Percentiles rank a stretch among this genome's conserved stretches.
Conservation (phyloP, 2,329 filamentous ascomycete species). For the Diatrype stigma region DNA sequence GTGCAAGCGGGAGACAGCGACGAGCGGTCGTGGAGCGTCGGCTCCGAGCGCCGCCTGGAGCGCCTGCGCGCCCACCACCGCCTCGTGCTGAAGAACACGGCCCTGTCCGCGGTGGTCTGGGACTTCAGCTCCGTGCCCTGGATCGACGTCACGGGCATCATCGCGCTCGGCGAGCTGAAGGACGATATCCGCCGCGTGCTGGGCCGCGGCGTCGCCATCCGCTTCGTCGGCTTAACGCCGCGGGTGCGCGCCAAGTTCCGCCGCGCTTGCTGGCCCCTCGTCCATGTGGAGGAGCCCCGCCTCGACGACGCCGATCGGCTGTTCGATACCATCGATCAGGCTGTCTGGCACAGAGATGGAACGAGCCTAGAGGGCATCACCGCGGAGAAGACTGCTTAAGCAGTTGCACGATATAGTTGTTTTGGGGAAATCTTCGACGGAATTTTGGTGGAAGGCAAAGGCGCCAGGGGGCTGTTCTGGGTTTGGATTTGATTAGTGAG, state of each 20-base stretch:
- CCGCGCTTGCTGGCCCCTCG: slow-evolving; percentile 22
- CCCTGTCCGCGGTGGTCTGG: slow-evolving; percentile 24
- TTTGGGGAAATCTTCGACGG: no score
- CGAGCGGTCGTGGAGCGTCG: slow-evolving; percentile 28
- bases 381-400: slow-evolving; percentile 18
- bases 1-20: slow-evolving; percentile 16
- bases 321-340: slow-evolving; percentile 24
- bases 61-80: slow-evolving; percentile 20
- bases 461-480: no score
- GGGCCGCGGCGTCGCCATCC: slow-evolving; percentile 21
- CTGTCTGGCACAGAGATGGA: slow-evolving; percentile 23
- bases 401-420: no score
- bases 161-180: slow-evolving; percentile 26
- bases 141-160: slow-evolving; percentile 26
- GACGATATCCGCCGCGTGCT: slow-evolving; percentile 26
- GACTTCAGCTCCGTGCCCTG: slow-evolving; percentile 26
- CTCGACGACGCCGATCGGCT: slow-evolving; percentile 21
- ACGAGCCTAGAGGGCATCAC: slow-evolving; percentile 24
- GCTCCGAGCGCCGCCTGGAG: slow-evolving; percentile 21
- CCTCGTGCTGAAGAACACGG: slow-evolving; percentile 19
- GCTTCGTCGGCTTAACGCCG: slow-evolving; percentile 20
- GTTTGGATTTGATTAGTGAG: no score
- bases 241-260: slow-evolving; percentile 20
- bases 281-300: slow-evolving; percentile 18
- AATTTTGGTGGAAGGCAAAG: no score